Conservation (phyloP, 768 basidiomycete species). For the Leccinum disarticulatum region DNA sequence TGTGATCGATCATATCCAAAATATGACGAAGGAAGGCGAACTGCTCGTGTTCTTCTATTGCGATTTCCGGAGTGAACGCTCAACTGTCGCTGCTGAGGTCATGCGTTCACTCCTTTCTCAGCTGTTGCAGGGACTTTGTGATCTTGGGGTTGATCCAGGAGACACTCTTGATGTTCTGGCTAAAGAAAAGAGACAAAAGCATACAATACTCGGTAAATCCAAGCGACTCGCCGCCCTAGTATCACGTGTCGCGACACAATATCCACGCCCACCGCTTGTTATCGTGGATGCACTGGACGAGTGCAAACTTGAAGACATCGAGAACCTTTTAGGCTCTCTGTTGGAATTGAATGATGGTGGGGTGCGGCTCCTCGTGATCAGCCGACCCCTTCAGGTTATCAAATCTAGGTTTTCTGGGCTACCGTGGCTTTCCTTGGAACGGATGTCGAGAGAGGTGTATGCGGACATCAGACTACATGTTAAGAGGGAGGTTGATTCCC, state of each 20-base stretch:
- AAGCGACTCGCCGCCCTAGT: neutral
- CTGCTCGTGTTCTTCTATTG: neutral
- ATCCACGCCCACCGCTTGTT: neutral
- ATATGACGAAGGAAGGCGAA: neutral
- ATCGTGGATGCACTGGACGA: constrained; percentile 20
- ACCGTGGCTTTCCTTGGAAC: constrained; percentile 6
- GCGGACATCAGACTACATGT: constrained; percentile 11
- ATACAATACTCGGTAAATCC: neutral
- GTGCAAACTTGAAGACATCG: constrained; percentile 6
- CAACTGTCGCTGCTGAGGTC: neutral
- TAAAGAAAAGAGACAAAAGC: neutral
- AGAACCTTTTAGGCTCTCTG: constrained; percentile 2
- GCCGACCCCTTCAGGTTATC: constrained; percentile 2
- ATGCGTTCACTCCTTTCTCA: neutral
- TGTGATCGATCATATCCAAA: neutral
- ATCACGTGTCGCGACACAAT: neutral
- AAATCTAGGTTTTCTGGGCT: constrained; percentile 1
- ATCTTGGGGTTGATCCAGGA: neutral
- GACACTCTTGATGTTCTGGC: neutral
- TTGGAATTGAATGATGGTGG: neutral
- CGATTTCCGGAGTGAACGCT: neutral
- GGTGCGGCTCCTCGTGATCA: constrained; percentile 10
- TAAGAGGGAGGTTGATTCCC: constrained; percentile 5
- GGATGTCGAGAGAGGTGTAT: neutral
- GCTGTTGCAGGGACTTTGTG: neutral